Base-by-base conservation (phyloP, 163 green algal species). In the Scenedesmus sp. region DNA sequence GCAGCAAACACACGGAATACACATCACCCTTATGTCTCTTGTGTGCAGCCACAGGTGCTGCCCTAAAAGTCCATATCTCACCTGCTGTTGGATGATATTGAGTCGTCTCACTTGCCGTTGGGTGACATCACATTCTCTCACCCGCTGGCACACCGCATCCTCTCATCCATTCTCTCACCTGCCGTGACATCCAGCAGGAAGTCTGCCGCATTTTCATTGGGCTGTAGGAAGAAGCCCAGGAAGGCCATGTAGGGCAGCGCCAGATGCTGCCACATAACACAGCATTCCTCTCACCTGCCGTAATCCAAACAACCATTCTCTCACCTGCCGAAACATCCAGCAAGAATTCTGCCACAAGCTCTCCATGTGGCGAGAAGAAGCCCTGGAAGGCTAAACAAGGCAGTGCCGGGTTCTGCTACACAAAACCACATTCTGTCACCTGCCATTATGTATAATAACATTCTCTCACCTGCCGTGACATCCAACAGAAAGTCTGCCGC, bases 401-500 rank as follows among this genome's bases (percentile, higher is more conserved):
- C 26, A 26, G 26, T 26, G 26, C 26, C 26, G 26, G 26, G 26
- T 26, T 26, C 26, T 26, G 26, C 26, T 26, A 26, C 26, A 26
- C 26, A 26, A 26, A 26, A 26, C 26, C 26, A 26, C 26, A 26
- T 26, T 26, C 26, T 26, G 26, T 26, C 26, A 26, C 26, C 26
- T 26, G 26, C 26, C 26, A 26, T 26, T 26, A 26, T 26, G 26
- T 26, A 26, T 26, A 26, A 26, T 26, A 26, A 26, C 26, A 87
- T 13, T 55, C 23, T 18, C 86, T 5, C 66, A 91, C 88, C 88
- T 84, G 88, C n/a, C 7, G 64, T 81, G 5, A 91, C 88, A 23
- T 91, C 88, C 74, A 91, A 26, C 76, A 91, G 74, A 26, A 91
- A 91, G 77, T 91, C 88, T 56, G 88, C 88, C 12, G 62, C 15